Base-by-base conservation (phyloP, 257 asterid species). In the Hygrophila difformis region DNA sequence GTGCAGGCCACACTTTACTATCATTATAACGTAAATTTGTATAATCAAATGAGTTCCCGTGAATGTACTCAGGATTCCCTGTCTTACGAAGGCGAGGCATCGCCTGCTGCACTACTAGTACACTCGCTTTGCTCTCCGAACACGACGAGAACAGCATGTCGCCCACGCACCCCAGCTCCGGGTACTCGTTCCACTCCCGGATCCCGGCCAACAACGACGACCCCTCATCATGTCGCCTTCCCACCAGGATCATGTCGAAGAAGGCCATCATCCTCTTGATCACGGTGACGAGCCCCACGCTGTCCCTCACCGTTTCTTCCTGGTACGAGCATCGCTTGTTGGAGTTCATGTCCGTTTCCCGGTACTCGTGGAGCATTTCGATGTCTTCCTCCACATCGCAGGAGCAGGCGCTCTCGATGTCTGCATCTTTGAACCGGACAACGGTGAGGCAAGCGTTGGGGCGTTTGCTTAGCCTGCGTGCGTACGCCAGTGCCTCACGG, bases 81-180 rank as follows among this genome's bases (percentile, higher is more conserved):
- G 44, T 1, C 15, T 6, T 13, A 7, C 34, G 46, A 15, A 24
- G 35, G 13, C 1, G 15, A 16, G 45, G 5, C 9, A 26, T 18
- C 4, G 68, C 60, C 35, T 70, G 77, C 36, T 74, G 78, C 48
- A 70, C 64, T 35, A 74, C 72, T 19, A 74, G 46, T 8, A 70
- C 62, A 2, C 69, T 49, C 1, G 62, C 71, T 5, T 40, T 43
- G 17, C 45, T 37, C 28, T 34, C 42, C 1, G 68, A 29, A 48
- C 69, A 65, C 28, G 57, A 20, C 1, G 67, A 39, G 0, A 62
- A 61, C 13, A 74, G 17, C 67, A 74, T 55, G 19, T 67, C 74
- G 6, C 75, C 82, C 1, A 74, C 28, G n/a, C 18, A 20, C 16
- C 81, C 81, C 23, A 74, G 22, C 60, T 69, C 81, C 15, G 74